Evolutionary conservation across 2,329 filamentous ascomycete species (phyloP), one percentile per base, ranked within the genome.

Genomic region (Aspergillus ibericus): DNA sequence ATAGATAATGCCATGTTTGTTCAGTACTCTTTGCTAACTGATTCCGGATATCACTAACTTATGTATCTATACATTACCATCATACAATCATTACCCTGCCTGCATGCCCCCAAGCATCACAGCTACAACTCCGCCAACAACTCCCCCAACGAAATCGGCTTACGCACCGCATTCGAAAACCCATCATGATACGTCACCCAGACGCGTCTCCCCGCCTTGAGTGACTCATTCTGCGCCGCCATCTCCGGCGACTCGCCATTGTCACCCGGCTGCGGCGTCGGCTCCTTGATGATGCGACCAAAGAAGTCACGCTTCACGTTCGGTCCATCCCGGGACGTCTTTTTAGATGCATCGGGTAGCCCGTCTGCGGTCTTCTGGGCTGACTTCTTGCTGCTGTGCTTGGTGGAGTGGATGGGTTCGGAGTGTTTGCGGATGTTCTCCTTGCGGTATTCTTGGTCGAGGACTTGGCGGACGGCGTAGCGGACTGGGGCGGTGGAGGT

Each of bases 121-220:
- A 3, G 22, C 59, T 64, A 73, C 32, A 80, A 63, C 12, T 77
- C 77, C 16, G 72, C 73, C 81, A 96, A 77, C 67, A 97, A 84
- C 74, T 96, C 93, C 61, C 85, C 83, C 72, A 96, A 73, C 8
- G 90, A 90, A 61, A 97, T 87, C 2, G 92, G 91, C 74, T 96
- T 96, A 73, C 90, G 83, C 60, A 97, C 93, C 10, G 93, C 93
- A 81, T 97, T 96, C 56, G 92, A 95, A 72, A 92, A 87, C 0
- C 93, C 93, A 77, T 97, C 93, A 69, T 96, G 88, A 74, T 88
- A 97, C 63, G 86, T 93, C 42, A 96, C 87, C 92, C 92, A 96
- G 4, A 93, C 89, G 66, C 88, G 85, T 51, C 81, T 82, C 49
- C 83, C 83, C 56, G 70, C 67, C 56, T 73, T 72, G 5, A 67